A percentile compares a stretch with the other conserved stretches of the same genome.
These are phyloP conservation scores for Gautieria morchelliformis DNA, from an alignment of 768 basidiomycete species.

Conservation along the genomic window DNA sequence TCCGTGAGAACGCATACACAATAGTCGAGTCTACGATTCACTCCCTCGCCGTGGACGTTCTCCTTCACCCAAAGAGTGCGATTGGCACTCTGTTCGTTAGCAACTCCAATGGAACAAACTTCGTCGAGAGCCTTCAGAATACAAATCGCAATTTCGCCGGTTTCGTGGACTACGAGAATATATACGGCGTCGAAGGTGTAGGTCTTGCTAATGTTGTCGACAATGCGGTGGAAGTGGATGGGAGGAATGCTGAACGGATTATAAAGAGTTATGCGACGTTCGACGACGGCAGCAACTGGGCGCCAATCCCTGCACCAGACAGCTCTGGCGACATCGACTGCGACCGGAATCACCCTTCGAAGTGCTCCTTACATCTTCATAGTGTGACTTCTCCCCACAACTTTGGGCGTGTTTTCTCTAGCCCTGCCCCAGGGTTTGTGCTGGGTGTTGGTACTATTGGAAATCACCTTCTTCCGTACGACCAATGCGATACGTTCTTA, in stretches of 20 bases:
- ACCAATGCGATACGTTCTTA: constrained; percentile 88
- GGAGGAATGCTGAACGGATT: constrained; percentile 55
- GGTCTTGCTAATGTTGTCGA: constrained; percentile 82
- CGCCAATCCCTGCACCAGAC: constrained; percentile 49
- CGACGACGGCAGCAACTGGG: constrained; percentile 87
- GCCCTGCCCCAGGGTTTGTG: constrained; percentile 85
- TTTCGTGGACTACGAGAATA: constrained; percentile 87
- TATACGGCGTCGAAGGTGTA: constrained; percentile 82
- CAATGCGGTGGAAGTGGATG: constrained; percentile 79
- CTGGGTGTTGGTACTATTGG: constrained; percentile 97
- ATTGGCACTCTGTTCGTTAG: constrained; percentile 92
- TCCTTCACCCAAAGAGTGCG: constrained; percentile 42
- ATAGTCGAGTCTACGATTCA: constrained; percentile 91
- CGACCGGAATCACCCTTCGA: constrained; percentile 40
- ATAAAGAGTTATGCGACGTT: constrained; percentile 79
- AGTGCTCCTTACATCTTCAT: constrained; percentile 83
- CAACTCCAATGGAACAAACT: constrained; percentile 94
- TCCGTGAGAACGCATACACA: constrained; percentile 91
- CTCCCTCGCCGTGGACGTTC: constrained; percentile 90
- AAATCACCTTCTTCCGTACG: constrained; percentile 53
- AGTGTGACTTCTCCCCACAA: constrained; percentile 92
- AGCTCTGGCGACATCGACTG: constrained; percentile 56
- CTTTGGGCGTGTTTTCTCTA: constrained; percentile 89
- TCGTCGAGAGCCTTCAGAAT: constrained; percentile 81
- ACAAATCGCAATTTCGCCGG: constrained; percentile 87